These are phyloP conservation scores for Scenedesmus sp. DNA, from an alignment of 163 green algal species.

Conservation along the genomic window DNA sequence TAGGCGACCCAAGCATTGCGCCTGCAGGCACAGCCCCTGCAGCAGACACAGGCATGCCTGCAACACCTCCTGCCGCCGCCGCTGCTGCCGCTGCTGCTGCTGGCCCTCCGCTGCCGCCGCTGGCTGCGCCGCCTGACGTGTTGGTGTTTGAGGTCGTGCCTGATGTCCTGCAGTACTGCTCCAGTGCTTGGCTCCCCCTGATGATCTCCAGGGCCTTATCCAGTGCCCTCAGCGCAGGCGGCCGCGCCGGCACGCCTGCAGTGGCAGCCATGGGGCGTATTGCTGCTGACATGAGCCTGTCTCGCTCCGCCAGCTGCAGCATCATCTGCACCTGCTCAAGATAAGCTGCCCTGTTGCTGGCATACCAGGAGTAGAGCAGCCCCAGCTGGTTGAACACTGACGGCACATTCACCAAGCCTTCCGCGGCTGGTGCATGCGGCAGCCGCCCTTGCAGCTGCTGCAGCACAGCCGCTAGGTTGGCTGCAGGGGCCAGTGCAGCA, in stretches of 20 bases:
- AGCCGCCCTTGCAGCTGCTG: slow-evolving; percentile 11
- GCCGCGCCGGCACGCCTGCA: not conserved
- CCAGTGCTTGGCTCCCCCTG: slow-evolving; percentile 10
- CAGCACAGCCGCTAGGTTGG: slow-evolving; percentile 13
- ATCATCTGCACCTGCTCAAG: slow-evolving; percentile 46
- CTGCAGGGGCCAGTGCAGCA: not conserved
- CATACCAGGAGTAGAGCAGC: slow-evolving; percentile 50
- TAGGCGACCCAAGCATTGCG: not conserved
- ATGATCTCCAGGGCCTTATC: slow-evolving; percentile 50
- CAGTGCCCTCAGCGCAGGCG: slow-evolving; percentile 31
- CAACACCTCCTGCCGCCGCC: not conserved
- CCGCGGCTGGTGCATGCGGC: not conserved
- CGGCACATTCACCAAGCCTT: not conserved
- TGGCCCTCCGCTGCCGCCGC: not conserved
- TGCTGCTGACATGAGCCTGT: slow-evolving; percentile 32
- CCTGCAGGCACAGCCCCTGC: not conserved
- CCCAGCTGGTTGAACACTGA: slow-evolving; percentile 38
- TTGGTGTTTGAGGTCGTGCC: not conserved
- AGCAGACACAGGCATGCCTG: not conserved
- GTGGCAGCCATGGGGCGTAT: not conserved
- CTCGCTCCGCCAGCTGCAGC: slow-evolving; percentile 33
- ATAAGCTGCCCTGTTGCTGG: slow-evolving; percentile 40
- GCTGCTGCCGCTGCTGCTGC: slow-evolving; percentile 17
- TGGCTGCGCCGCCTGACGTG: not conserved
- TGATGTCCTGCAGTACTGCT: slow-evolving; percentile 33